Conservation (phyloP, 768 basidiomycete species). For the Amanita jacksonii region DNA sequence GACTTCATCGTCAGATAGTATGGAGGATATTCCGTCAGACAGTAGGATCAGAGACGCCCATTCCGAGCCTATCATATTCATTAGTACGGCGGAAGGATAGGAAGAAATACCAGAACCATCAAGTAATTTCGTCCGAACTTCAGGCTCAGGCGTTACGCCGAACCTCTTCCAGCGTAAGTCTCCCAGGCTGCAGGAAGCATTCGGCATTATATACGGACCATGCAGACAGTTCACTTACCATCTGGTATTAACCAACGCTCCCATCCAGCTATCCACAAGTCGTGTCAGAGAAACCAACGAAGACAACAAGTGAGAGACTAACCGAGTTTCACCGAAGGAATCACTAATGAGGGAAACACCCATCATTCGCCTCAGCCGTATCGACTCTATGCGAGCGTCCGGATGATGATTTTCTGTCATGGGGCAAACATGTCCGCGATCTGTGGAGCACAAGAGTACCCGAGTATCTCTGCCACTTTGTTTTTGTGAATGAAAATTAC, state of each 20-base stretch:
- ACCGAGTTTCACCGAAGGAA: slow-evolving; percentile 90
- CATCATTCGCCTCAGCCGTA: slow-evolving; percentile 81
- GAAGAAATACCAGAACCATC: slow-evolving; percentile 40
- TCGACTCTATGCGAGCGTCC: slow-evolving; percentile 82
- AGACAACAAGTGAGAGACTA: slow-evolving; percentile 13
- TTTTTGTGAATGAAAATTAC: no score
- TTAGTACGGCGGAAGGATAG: neutral
- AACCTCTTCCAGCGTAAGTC: slow-evolving; percentile 84
- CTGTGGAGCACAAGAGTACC: slow-evolving; percentile 69
- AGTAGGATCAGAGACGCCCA: slow-evolving; percentile 84
- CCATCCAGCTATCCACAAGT: slow-evolving; percentile 72
- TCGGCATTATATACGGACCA: no score
- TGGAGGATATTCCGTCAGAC: slow-evolving; percentile 91
- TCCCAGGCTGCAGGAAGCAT: slow-evolving; percentile 52
- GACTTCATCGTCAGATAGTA: slow-evolving; percentile 90
- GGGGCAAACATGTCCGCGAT: slow-evolving; percentile 63
- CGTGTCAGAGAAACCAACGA: slow-evolving; percentile 6
- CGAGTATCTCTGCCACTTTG: slow-evolving; percentile 65
- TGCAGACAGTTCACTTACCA: no score
- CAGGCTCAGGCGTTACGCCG: slow-evolving; percentile 90
- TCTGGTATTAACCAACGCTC: slow-evolving; percentile 85
- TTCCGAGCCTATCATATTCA: slow-evolving; percentile 44
- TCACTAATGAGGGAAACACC: slow-evolving; percentile 85
- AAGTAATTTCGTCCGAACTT: slow-evolving; percentile 67
- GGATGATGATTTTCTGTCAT: slow-evolving; percentile 96